These are phyloP conservation scores for Parafenestella ontariensis DNA, from an alignment of 2,329 filamentous ascomycete genomes.

Conservation along the genomic window DNA sequence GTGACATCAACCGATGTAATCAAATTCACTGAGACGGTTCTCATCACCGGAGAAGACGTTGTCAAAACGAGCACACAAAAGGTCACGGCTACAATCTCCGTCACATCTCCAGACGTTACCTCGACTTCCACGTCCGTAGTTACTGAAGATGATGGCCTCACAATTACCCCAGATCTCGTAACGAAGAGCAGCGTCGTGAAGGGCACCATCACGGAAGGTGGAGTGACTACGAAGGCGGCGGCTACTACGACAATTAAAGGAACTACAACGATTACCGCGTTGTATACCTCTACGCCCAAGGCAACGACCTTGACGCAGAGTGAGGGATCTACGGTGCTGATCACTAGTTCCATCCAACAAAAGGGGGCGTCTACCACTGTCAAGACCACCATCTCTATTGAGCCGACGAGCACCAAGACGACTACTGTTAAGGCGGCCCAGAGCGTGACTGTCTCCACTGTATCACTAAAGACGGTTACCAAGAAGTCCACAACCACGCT, in stretches of 20 bases:
- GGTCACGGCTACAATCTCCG: conserved; percentile 34
- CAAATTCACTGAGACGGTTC: conserved; percentile 15
- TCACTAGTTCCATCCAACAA: conserved; percentile 21
- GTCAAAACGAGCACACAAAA: conserved; percentile 20
- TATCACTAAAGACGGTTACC: conserved; percentile 34
- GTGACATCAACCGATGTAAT: conserved; percentile 28
- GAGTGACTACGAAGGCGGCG: conserved; percentile 24
- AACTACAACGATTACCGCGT: conserved; percentile 26
- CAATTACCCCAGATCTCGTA: conserved; percentile 21
- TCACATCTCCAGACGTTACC: conserved; percentile 34
- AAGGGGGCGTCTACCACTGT: conserved; percentile 20
- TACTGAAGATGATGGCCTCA: conserved; percentile 32
- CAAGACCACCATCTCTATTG: conserved; percentile 14
- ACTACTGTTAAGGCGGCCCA: conserved; percentile 27
- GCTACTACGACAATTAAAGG: conserved; percentile 20
- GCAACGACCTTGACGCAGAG: conserved; percentile 33
- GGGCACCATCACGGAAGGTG: conserved; percentile 18
- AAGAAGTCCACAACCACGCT: conserved; percentile 38
- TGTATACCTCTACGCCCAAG: conserved; percentile 32
- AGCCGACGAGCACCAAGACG: conserved; percentile 30
- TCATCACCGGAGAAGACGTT: conserved; percentile 19
- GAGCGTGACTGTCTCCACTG: conserved; percentile 21
- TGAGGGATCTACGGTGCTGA: conserved; percentile 20
- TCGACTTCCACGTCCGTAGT: conserved; percentile 24
- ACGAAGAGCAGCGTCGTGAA: conserved; percentile 22